These are phyloP conservation scores for Fraxinus baroniana DNA, from an alignment of 305 asterid genomes.

Conservation along the genomic window DNA sequence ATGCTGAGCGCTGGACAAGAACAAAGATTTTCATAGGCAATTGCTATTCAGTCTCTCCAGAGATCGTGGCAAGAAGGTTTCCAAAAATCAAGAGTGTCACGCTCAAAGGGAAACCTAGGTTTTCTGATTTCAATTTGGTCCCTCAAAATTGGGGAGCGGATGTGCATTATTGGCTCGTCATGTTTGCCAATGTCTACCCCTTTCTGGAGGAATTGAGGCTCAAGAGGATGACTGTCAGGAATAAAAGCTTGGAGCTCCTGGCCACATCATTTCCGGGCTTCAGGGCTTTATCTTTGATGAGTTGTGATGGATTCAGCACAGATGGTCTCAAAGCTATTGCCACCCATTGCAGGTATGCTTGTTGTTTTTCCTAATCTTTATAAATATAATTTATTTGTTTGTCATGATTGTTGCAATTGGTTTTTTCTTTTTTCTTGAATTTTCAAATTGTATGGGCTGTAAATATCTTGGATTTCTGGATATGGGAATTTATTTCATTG, in stretches of 20 bases:
- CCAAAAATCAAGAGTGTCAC: slow-evolving; percentile 68
- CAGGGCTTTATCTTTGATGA: slow-evolving; percentile 64
- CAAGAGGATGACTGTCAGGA: slow-evolving; percentile 72
- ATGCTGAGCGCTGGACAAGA: slow-evolving; percentile 89
- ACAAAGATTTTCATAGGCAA: slow-evolving; percentile 77
- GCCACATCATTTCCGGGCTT: slow-evolving; percentile 63
- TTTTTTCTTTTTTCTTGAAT: neutral
- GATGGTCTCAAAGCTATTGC: slow-evolving; percentile 68
- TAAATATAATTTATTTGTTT: neutral
- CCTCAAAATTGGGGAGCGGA: slow-evolving; percentile 87
- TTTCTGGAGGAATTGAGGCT: slow-evolving; percentile 79
- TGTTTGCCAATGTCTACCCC: slow-evolving; percentile 73
- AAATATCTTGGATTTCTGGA: neutral
- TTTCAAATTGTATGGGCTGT: neutral
- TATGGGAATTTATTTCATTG: neutral
- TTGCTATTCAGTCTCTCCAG: slow-evolving; percentile 87
- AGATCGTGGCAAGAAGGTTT: slow-evolving; percentile 71
- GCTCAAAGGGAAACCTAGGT: slow-evolving; percentile 80
- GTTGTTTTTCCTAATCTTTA: slow-evolving; percentile 2
- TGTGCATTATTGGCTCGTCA: slow-evolving; percentile 63
- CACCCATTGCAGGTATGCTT: slow-evolving; percentile 66
- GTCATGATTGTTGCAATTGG: too few relatives aligned
- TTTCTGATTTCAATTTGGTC: slow-evolving; percentile 83
- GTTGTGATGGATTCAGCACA: slow-evolving; percentile 79
- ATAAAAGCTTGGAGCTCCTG: slow-evolving; percentile 79